Percentiles rank a stretch among this genome's conserved stretches.
Evolutionary conservation across 176 grass and related monocot species (phyloP).

Genomic region (Cenchrus americanus): DNA sequence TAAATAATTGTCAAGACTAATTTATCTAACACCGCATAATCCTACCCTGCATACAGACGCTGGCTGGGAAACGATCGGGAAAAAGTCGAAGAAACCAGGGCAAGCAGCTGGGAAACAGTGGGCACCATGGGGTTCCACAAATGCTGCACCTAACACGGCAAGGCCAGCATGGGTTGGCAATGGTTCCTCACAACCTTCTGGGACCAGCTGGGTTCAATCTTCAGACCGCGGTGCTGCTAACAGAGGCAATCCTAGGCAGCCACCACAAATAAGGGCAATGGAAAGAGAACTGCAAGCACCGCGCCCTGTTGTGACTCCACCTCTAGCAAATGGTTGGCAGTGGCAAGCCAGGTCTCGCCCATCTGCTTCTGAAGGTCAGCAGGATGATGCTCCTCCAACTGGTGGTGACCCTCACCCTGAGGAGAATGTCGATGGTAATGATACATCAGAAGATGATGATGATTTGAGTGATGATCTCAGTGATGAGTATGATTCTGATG

Average conservation of each 20-base stretch:
- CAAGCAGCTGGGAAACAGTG: conserved; percentile 43
- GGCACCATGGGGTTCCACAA: conserved; percentile 32
- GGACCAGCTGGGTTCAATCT: conserved; percentile 39
- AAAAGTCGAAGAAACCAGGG: conserved; percentile 62
- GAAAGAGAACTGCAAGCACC: conserved; percentile 45
- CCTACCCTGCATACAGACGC: conserved; percentile 31
- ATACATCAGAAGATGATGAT: conserved; percentile 61
- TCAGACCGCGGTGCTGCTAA: conserved; percentile 49
- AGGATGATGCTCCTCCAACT: conserved; percentile 32
- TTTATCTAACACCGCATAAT: conserved; percentile 35
- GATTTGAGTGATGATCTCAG: conserved; percentile 64
- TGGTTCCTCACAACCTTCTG: conserved; percentile 43
- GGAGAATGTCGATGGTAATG: conserved; percentile 34
- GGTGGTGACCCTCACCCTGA: conserved; percentile 44
- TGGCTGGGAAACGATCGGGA: conserved; percentile 72
- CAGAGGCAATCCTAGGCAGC: conserved; percentile 49
- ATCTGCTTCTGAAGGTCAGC: conserved; percentile 52
- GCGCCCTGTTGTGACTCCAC: conserved; percentile 44
- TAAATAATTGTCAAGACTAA: not conserved
- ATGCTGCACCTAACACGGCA: conserved; percentile 40
- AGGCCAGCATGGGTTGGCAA: conserved; percentile 48
- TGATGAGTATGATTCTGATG: conserved; percentile 84
- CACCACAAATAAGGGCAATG: conserved; percentile 41
- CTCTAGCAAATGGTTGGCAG: conserved; percentile 63
- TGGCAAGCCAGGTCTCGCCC: conserved; percentile 56